phyloP scores from a whole-genome alignment of 2,329 filamentous ascomycete genomes.

The Fusarium tanahbumbuense region DNA sequence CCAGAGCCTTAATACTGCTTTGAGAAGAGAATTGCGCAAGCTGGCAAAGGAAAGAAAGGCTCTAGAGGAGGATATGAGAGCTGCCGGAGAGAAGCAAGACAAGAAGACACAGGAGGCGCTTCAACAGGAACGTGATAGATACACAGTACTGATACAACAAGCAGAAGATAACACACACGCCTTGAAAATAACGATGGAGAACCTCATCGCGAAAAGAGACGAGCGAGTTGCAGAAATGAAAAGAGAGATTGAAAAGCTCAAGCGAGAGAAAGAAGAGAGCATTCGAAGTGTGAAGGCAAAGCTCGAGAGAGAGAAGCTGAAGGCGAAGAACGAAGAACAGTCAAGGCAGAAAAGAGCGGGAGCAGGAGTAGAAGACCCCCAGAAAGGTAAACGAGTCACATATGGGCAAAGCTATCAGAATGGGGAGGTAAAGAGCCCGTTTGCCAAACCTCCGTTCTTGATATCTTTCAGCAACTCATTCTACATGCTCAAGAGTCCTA shows the following conservation, averaged over 20 bases:
- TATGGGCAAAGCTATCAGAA: background rate
- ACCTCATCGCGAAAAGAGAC: conserved; percentile 13
- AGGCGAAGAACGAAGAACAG: background rate
- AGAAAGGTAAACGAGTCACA: background rate
- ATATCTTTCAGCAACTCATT: background rate
- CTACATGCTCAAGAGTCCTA: background rate
- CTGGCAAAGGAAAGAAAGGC: background rate
- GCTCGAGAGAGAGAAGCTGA: background rate
- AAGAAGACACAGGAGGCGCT: background rate
- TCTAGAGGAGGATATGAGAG: conserved; percentile 2
- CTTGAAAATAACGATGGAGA: conserved; percentile 5
- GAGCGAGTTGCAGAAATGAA: conserved; percentile 9
- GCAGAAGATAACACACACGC: conserved; percentile 3
- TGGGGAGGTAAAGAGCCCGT: background rate
- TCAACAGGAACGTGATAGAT: conserved; percentile 19
- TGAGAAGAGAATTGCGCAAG: conserved; percentile 5
- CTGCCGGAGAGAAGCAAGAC: background rate
- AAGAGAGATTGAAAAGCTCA: background rate
- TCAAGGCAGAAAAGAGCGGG: background rate
- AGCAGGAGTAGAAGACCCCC: background rate
- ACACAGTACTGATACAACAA: conserved; percentile 21
- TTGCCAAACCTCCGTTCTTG: background rate
- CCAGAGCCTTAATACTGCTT: background rate
- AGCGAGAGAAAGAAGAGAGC: background rate
- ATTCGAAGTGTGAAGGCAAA: background rate